phyloP scores from a whole-genome alignment of 2,329 filamentous ascomycete genomes.

The Chrysosporium keratinophilum region DNA sequence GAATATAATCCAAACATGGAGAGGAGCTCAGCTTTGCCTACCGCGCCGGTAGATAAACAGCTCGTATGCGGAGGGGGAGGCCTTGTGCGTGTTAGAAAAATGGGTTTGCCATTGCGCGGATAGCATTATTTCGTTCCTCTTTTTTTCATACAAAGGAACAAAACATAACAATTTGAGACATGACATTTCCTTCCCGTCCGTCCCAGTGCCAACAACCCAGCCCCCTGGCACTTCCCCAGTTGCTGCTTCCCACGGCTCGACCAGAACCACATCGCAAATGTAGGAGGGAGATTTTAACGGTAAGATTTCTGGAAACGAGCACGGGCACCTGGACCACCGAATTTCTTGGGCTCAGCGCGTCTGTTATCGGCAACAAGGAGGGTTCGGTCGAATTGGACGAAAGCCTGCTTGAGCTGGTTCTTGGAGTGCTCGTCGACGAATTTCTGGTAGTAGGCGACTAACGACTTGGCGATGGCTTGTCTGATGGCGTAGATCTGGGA shows the following conservation, averaged over 20 bases:
- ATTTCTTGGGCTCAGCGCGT: conserved; percentile 98
- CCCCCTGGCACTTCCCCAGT: conserved; percentile 1
- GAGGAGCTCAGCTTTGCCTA: not conserved
- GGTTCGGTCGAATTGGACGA: conserved; percentile 92
- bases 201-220: conserved; percentile 11
- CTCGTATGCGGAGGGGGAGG: too few relatives aligned
- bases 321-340: conserved; percentile 72
- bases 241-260: not conserved
- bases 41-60: not conserved
- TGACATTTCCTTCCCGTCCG: conserved; percentile 8
- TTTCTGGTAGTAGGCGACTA: conserved; percentile 99
- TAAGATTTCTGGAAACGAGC: conserved; percentile 98
- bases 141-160: conserved; percentile 13
- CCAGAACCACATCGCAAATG: conserved; percentile 9
- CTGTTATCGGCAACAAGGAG: conserved; percentile 98
- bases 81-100: not conserved
- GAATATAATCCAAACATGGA: too few relatives aligned
- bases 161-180: conserved; percentile 11
- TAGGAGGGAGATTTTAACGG: conserved; percentile 61
- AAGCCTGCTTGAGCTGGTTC: conserved; percentile 96
- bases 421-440: conserved; percentile 99
- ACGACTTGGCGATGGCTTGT: conserved; percentile 96
- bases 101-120: conserved; percentile 9
- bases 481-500: conserved; percentile 97
- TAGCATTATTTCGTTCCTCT: conserved; percentile 12